Conservation (phyloP, 495 filamentous ascomycete genomes). For the Penicillium daleae region DNA sequence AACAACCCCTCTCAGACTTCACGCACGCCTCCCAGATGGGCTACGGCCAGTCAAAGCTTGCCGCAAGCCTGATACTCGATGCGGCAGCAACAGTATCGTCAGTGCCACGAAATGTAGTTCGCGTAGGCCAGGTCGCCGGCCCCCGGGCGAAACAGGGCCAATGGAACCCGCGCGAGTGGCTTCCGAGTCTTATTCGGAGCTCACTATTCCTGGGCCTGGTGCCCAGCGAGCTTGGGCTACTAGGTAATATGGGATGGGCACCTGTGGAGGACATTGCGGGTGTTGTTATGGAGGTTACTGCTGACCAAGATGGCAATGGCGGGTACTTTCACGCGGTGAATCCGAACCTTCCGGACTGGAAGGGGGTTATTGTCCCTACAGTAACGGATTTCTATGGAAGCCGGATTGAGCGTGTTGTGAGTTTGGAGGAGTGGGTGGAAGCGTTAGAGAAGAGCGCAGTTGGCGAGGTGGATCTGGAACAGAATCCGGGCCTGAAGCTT, state of each 20-base stretch:
- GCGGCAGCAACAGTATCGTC: not conserved
- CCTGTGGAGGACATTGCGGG: conserved; percentile 25
- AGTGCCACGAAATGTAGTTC: conserved; percentile 49
- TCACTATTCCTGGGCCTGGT: conserved; percentile 10
- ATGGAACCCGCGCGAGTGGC: conserved; percentile 46
- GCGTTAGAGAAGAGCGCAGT: conserved; percentile 13
- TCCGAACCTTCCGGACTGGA: conserved; percentile 14
- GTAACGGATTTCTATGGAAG: conserved; percentile 21
- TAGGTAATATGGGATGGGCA: conserved; percentile 17
- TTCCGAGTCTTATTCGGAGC: conserved; percentile 21
- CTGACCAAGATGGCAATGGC: not conserved
- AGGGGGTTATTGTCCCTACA: conserved; percentile 8
- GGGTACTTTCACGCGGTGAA: conserved; percentile 29
- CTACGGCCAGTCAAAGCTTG: conserved; percentile 57
- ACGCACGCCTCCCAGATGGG: conserved; percentile 39
- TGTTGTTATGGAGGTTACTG: conserved; percentile 16
- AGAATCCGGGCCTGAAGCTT: conserved; percentile 31
- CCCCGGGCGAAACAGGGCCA: conserved; percentile 35
- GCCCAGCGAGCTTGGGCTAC: conserved; percentile 8
- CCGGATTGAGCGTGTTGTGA: conserved; percentile 17
- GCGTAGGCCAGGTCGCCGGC: conserved; percentile 63
- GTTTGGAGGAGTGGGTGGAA: conserved; percentile 23
- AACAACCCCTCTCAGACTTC: conserved; percentile 50
- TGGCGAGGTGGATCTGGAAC: conserved; percentile 17
- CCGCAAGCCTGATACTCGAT: conserved; percentile 12